These are phyloP conservation scores for Parastagonospora nodorum DNA, from an alignment of 2,329 filamentous ascomycete genomes.

Conservation along the genomic window DNA sequence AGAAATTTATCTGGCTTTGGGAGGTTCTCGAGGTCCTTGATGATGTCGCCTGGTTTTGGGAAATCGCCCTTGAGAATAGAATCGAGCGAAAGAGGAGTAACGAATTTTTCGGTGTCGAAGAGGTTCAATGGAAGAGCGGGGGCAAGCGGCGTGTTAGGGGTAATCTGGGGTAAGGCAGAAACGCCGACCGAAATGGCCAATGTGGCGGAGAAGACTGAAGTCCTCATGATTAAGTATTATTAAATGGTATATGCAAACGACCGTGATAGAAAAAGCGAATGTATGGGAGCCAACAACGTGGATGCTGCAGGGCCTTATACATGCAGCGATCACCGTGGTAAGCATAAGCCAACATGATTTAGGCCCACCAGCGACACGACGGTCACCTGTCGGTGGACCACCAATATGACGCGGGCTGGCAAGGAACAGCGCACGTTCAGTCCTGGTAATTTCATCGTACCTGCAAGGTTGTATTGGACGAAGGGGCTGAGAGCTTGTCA, in stretches of 20 bases:
- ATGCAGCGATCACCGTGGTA: slow-evolving; percentile 5
- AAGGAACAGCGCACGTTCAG: slow-evolving; percentile 9
- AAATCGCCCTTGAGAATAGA: slow-evolving; percentile 4
- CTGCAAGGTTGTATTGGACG: slow-evolving; percentile 24
- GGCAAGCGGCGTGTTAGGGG: slow-evolving; percentile 4
- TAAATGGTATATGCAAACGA: slow-evolving; percentile 6
- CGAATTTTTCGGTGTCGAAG: slow-evolving; percentile 11
- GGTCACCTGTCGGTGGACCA: slow-evolving; percentile 9
- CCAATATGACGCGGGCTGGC: slow-evolving; percentile 14
- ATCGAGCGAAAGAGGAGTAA: slow-evolving; percentile 11
- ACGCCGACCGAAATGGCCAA: slow-evolving; percentile 18
- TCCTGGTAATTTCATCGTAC: slow-evolving; percentile 12
- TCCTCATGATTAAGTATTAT: slow-evolving; percentile 23
- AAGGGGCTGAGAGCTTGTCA: slow-evolving; percentile 6
- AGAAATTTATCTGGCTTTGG: neutral
- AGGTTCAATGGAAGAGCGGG: slow-evolving; percentile 13
- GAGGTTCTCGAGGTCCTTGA: neutral
- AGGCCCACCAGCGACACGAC: slow-evolving; percentile 7
- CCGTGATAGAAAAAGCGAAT: slow-evolving; percentile 8
- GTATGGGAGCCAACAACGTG: slow-evolving; percentile 5
- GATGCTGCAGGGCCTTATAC: slow-evolving; percentile 9
- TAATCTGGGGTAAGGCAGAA: slow-evolving; percentile 15
- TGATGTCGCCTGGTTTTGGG: neutral
- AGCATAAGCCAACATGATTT: neutral
- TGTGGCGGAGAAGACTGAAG: slow-evolving; percentile 17